phyloP scores from a whole-genome alignment of 176 grass and related monocot genomes.

The Saccharum officinarum region DNA sequence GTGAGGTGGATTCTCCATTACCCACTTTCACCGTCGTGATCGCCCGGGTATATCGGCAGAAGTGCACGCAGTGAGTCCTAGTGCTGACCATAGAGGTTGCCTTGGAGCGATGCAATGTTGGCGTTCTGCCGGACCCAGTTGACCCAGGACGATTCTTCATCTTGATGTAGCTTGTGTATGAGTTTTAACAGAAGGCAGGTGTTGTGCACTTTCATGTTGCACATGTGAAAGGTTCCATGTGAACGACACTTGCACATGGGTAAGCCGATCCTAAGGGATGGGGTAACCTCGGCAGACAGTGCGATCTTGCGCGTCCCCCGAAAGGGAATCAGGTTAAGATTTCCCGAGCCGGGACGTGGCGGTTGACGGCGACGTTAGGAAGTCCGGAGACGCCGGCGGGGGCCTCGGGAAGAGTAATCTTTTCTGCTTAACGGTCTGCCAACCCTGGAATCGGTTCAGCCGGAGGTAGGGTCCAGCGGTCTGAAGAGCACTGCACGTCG shows the following conservation, averaged over 20 bases:
- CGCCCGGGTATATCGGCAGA: too few species aligned
- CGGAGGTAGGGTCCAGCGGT: slow-evolving; percentile 69
- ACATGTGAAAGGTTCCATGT: slow-evolving; percentile 75
- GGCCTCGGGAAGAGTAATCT: slow-evolving; percentile 8
- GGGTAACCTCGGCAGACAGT: slow-evolving; percentile 44
- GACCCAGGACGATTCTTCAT: too few species aligned
- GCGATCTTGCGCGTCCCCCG: not conserved
- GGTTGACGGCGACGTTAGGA: slow-evolving; percentile 63
- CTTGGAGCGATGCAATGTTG: too few species aligned
- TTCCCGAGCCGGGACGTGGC: slow-evolving; percentile 56
- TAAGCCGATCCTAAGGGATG: slow-evolving; percentile 73
- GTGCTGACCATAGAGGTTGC: too few species aligned
- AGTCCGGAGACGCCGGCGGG: slow-evolving; percentile 29
- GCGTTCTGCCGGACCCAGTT: too few species aligned
- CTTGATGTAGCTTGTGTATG: too few species aligned
- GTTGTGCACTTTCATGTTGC: too few species aligned
- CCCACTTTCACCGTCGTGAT: too few species aligned
- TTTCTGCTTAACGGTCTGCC: slow-evolving; percentile 67
- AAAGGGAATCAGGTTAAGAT: slow-evolving; percentile 62
- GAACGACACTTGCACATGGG: slow-evolving; percentile 78
- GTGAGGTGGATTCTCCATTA: too few species aligned
- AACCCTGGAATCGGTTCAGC: slow-evolving; percentile 67
- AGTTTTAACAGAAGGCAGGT: too few species aligned
- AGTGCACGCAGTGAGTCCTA: too few species aligned
- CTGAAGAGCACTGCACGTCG: slow-evolving; percentile 72